Percentiles rank a stretch among this genome's conserved stretches.
phyloP scores from a whole-genome alignment of 2,329 filamentous ascomycete genomes.

The Drechmeria coniospora region DNA sequence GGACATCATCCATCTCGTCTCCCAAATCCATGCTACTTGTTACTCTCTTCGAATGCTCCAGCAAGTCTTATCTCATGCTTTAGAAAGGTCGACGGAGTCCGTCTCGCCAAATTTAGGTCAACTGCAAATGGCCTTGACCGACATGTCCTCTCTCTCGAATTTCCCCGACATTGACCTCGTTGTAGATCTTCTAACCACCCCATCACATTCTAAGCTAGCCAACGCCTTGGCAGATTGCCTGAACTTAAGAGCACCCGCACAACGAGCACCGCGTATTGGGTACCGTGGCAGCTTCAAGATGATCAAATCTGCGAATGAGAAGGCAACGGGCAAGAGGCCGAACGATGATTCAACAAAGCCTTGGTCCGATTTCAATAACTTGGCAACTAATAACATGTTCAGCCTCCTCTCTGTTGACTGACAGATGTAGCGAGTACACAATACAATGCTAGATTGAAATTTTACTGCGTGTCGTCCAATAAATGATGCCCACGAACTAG shows the following conservation, averaged over 20 bases:
- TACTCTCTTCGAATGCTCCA: constrained; percentile 45
- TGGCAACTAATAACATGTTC: constrained; percentile 5
- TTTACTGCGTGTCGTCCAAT: no score
- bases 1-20: constrained; percentile 44
- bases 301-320: constrained; percentile 1
- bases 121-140: constrained; percentile 8
- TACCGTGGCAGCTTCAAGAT: background rate
- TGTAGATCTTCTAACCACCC: constrained; percentile 7
- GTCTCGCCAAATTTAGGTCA: constrained; percentile 2
- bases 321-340: background rate
- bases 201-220: constrained; percentile 4
- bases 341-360: background rate
- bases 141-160: constrained; percentile 10
- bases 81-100: background rate
- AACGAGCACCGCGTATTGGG: no score
- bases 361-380: background rate
- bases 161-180: constrained; percentile 10
- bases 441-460: no score
- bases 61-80: constrained; percentile 13
- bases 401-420: constrained; percentile 5
- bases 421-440: no score
- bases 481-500: no score
- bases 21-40: constrained; percentile 42
- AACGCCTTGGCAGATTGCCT: no score
- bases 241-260: no score